Evolutionary conservation across 768 basidiomycete genomes (phyloP).

Genomic region (Boletus subcaerulescens): DNA sequence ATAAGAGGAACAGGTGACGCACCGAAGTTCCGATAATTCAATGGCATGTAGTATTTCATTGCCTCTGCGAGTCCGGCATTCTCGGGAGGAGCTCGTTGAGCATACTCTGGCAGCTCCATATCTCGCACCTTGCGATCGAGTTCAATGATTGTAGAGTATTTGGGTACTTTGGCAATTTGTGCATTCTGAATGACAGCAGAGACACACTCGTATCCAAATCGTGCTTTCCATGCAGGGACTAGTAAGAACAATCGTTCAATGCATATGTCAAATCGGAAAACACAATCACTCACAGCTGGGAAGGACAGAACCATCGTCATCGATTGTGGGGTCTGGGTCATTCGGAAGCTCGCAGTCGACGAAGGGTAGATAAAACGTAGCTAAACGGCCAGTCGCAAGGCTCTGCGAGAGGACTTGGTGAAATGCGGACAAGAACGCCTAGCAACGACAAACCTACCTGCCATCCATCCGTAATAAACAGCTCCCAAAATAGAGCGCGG

Average conservation of each 20-base stretch:
- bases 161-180: constrained; percentile 60
- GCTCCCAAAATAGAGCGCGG: constrained; percentile 68
- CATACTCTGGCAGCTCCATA: constrained; percentile 64
- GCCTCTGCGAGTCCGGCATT: constrained; percentile 54
- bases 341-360: constrained; percentile 69
- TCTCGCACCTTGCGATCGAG: constrained; percentile 65
- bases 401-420: constrained; percentile 39
- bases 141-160: constrained; percentile 59
- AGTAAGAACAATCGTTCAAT: neutral
- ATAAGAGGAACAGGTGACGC: constrained; percentile 20
- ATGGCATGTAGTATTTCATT: constrained; percentile 76
- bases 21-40: constrained; percentile 71
- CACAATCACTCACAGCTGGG: constrained; percentile 51
- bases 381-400: constrained; percentile 65
- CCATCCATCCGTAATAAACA: constrained; percentile 74
- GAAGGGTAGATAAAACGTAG: constrained; percentile 67
- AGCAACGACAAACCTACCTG: constrained; percentile 44
- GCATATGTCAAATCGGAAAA: neutral
- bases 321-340: constrained; percentile 56
- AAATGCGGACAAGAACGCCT: neutral
- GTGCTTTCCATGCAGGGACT: constrained; percentile 73
- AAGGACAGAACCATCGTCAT: constrained; percentile 54
- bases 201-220: constrained; percentile 63
- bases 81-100: constrained; percentile 47
- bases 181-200: constrained; percentile 68